Evolutionary conservation across 2,329 filamentous ascomycete genomes (phyloP).

Genomic region (Immersiporthe knoxdaviesiana): DNA sequence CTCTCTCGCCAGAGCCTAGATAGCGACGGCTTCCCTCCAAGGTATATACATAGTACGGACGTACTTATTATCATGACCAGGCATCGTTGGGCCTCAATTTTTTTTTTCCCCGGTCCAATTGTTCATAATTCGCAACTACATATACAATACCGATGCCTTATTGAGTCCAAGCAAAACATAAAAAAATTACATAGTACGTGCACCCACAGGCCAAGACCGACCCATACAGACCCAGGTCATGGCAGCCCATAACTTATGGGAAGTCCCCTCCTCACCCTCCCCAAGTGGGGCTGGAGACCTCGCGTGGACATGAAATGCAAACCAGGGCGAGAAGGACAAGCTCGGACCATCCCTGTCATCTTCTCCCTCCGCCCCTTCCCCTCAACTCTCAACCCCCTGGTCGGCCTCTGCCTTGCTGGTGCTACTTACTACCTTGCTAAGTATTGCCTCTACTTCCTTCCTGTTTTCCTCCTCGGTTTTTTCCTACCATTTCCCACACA

Average conservation of each 20-base stretch:
- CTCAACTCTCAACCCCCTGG: no score
- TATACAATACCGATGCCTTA: neutral
- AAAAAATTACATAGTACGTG: neutral
- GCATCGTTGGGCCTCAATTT: neutral
- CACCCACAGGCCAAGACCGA: neutral
- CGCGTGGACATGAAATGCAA: conserved; percentile 6
- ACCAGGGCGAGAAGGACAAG: neutral
- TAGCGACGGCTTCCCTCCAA: no score
- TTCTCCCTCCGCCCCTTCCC: no score
- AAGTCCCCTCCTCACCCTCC: neutral
- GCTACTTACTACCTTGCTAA: neutral
- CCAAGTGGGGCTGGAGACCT: conserved; percentile 3
- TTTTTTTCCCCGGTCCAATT: no score
- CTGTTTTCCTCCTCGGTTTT: neutral
- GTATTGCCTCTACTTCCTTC: conserved; percentile 9
- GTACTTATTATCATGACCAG: no score
- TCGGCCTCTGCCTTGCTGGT: conserved; percentile 5
- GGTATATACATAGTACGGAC: no score
- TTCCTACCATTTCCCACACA: neutral
- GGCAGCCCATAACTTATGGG: neutral
- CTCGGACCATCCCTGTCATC: conserved; percentile 4
- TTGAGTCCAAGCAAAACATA: neutral
- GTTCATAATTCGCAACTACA: no score
- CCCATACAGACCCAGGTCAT: neutral
- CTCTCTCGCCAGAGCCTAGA: neutral